phyloP scores from a whole-genome alignment of 805 yeast genomes.

The Kodamaea kakaduensis region DNA sequence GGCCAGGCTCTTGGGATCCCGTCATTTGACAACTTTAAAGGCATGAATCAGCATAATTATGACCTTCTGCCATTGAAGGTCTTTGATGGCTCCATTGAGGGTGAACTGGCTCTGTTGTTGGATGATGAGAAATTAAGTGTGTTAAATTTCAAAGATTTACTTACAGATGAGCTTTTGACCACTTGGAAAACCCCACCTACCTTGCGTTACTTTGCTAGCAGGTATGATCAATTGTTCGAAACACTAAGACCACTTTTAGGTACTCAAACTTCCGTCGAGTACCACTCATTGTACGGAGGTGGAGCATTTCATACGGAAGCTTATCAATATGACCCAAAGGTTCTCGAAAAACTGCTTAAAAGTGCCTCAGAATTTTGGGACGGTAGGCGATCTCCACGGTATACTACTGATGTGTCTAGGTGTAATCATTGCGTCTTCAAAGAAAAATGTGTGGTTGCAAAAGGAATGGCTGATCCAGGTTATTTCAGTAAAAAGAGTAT shows the following conservation, averaged over 20 bases:
- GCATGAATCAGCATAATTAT: neutral
- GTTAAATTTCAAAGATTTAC: conserved; percentile 10
- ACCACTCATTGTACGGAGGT: conserved; percentile 36
- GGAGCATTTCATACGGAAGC: conserved; percentile 34
- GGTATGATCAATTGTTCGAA: conserved; percentile 46
- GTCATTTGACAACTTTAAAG: conserved; percentile 32
- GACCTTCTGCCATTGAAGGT: too few relatives aligned
- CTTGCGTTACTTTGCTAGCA: conserved; percentile 49
- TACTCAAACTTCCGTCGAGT: conserved; percentile 48
- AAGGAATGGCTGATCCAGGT: conserved; percentile 1
- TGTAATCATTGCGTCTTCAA: conserved; percentile 58
- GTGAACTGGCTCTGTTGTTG: neutral
- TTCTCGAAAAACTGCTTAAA: conserved; percentile 25
- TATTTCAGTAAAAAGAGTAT: neutral
- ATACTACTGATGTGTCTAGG: conserved; percentile 35
- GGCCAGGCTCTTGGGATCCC: conserved; percentile 44
- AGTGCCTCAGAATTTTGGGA: conserved; percentile 51
- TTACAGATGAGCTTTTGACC: conserved; percentile 10
- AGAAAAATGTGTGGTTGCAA: conserved; percentile 14
- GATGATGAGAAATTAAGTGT: neutral
- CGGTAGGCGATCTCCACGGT: conserved; percentile 50
- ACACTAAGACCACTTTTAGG: conserved; percentile 35
- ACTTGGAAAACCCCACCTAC: conserved; percentile 56
- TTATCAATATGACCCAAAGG: conserved; percentile 34
- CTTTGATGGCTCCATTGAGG: too few relatives aligned